A percentile compares a stretch with the other conserved stretches of the same genome.
phyloP scores from a whole-genome alignment of 768 basidiomycete genomes.

The Suillus lakei region DNA sequence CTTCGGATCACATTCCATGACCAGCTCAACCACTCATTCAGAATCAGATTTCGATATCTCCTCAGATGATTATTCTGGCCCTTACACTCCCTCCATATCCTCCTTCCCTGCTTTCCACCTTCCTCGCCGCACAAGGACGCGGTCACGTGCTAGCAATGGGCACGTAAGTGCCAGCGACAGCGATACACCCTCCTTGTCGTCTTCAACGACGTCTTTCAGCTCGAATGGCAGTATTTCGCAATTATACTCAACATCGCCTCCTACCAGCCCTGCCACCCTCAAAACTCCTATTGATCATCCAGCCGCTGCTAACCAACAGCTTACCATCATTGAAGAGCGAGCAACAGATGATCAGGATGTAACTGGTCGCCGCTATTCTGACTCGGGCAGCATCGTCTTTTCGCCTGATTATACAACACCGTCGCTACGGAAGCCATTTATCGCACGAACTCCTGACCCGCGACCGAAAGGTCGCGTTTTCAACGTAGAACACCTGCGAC shows the following conservation, averaged over 20 bases:
- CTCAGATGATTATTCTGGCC: constrained; percentile 32
- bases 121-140: constrained; percentile 36
- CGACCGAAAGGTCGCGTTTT: constrained; percentile 26
- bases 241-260: constrained; percentile 33
- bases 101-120: constrained; percentile 35
- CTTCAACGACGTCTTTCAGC: constrained; percentile 43
- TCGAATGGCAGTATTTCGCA: constrained; percentile 38
- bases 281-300: constrained; percentile 38
- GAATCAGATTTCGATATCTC: constrained; percentile 41
- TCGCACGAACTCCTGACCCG: background rate
- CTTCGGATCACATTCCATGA: constrained; percentile 21
- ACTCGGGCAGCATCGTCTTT: constrained; percentile 29
- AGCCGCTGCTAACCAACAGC: constrained; percentile 23
- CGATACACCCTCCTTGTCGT: constrained; percentile 54
- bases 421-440: background rate
- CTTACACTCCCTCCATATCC: constrained; percentile 23
- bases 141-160: constrained; percentile 31
- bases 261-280: constrained; percentile 37
- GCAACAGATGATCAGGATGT: constrained; percentile 24
- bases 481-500: constrained; percentile 34
- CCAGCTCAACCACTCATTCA: constrained; percentile 25
- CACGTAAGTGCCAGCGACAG: constrained; percentile 40
- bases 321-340: constrained; percentile 47
- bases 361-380: constrained; percentile 16
- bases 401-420: constrained; percentile 15